Percentiles rank a stretch among this genome's conserved stretches.
These are phyloP conservation scores for Mortierella sp. DNA, from an alignment of 371 early-diverging fungal species.

Conservation along the genomic window DNA sequence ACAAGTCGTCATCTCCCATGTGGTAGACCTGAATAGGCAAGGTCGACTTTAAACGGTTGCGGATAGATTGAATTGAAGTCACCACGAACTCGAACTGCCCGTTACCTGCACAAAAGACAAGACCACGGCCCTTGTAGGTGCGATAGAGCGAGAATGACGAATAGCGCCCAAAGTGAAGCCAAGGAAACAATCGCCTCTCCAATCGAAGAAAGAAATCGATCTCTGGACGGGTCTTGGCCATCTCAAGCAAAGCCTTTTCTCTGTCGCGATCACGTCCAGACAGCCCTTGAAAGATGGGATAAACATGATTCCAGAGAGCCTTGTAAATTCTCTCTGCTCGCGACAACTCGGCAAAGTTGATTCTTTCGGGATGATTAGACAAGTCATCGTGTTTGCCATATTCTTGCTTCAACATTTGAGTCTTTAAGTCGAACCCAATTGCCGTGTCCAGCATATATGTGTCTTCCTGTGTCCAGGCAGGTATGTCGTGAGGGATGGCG, in stretches of 20 bases:
- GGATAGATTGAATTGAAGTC: constrained; percentile 68
- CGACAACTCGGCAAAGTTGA: constrained; percentile 36
- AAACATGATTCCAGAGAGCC: constrained; percentile 46
- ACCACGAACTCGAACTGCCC: constrained; percentile 73
- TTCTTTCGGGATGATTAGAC: constrained; percentile 3
- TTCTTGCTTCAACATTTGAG: constrained; percentile 25
- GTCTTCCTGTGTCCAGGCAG: constrained; percentile 46
- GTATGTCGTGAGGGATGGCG: constrained; percentile 47
- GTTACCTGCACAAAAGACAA: constrained; percentile 80
- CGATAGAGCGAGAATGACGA: constrained; percentile 40
- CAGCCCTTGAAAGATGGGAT: constrained; percentile 33
- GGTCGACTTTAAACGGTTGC: constrained; percentile 64
- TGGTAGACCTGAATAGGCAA: constrained; percentile 84
- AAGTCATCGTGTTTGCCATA: constrained; percentile 25
- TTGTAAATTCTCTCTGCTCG: constrained; percentile 40
- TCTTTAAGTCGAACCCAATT: constrained; percentile 30
- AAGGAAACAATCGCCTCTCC: constrained; percentile 44
- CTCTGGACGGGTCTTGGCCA: constrained; percentile 43
- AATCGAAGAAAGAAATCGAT: constrained; percentile 40
- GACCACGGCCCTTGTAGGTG: constrained; percentile 64
- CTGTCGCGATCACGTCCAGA: constrained; percentile 32
- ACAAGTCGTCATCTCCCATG: constrained; percentile 72
- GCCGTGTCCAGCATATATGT: constrained; percentile 33
- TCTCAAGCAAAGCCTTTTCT: constrained; percentile 21
- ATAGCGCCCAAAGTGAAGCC: constrained; percentile 33